Base-by-base conservation (phyloP, 768 basidiomycete species). In the Suillus paluster region DNA sequence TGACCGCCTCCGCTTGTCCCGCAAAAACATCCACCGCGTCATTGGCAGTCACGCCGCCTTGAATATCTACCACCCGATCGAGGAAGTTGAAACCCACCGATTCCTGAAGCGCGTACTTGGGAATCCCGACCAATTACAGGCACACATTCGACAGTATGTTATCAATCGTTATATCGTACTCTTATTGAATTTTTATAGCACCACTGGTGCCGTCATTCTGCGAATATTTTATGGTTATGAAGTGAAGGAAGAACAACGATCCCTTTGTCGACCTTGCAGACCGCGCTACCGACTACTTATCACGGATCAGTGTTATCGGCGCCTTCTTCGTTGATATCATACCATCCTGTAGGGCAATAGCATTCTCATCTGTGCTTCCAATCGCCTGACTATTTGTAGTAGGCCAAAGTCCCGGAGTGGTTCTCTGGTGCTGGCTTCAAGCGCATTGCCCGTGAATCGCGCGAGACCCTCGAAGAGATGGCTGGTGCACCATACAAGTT, bases 391-490 rank as follows among this genome's bases (percentile, higher is more conserved):
- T 21, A 9, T 23, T 23, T 27, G 3, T 67, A 61, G 68, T 89
- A n/a, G 64, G 75, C 78, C 46, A 66, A 78, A 21, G 67, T 88
- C 23, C 87, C 87, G 0, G 80, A 81, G 63, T 85, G 85, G 83
- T 66, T 87, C 25, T 86, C 86, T 33, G 85, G 86, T 0, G 81
- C 81, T 48, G 77, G 77, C 0, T 89, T 87, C 74, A 78, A 85
- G 68, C 68, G 72, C 63, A 82, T 75, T 64, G 88, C 87, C 1
- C 77, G 74, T 38, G 75, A 75, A 46, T 89, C 86, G 86, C 78
- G 80, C 25, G 70, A 73, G 3, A 87, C 85, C 0, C 75, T 89
- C 30, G 66, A 72, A 15, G 80, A 87, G 50, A 80, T 86, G 83
- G 85, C 86, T 27, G 79, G 84, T 30, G 76, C 75, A 59, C 87